Evolutionary conservation across 2,329 filamentous ascomycete species (phyloP).

Genomic region (Aphanoascus verrucosus): DNA sequence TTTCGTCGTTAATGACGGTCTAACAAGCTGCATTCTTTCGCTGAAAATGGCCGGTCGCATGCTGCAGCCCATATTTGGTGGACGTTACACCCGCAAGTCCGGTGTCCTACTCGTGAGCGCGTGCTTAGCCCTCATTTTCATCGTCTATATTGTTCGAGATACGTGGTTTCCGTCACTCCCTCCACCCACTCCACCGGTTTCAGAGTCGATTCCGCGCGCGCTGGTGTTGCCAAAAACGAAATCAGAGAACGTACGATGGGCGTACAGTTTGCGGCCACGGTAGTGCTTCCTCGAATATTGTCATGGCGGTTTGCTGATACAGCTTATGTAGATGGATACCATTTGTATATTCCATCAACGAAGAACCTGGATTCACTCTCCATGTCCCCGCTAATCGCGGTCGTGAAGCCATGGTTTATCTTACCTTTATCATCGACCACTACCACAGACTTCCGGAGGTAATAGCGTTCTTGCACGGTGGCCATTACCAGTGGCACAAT

Average conservation of each 20-base stretch:
- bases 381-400: constrained; percentile 9
- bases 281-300: background rate
- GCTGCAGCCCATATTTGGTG: no score
- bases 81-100: background rate
- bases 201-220: background rate
- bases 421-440: constrained; percentile 30
- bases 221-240: constrained; percentile 10
- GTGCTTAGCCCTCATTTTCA: background rate
- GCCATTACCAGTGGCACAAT: constrained; percentile 40
- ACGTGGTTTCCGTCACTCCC: constrained; percentile 5
- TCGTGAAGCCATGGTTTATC: constrained; percentile 13
- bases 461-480: constrained; percentile 34
- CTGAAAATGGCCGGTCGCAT: no score
- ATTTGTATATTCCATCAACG: constrained; percentile 12
- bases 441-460: constrained; percentile 32
- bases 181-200: background rate
- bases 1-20: no score
- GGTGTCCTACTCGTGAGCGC: background rate
- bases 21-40: no score
- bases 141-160: background rate
- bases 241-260: constrained; percentile 12
- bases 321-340: constrained; percentile 8
- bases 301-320: background rate
- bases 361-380: constrained; percentile 8
- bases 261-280: constrained; percentile 6